Evolutionary conservation across 1,139 yeast genomes (phyloP).

Genomic region (Hansenula sp.): DNA sequence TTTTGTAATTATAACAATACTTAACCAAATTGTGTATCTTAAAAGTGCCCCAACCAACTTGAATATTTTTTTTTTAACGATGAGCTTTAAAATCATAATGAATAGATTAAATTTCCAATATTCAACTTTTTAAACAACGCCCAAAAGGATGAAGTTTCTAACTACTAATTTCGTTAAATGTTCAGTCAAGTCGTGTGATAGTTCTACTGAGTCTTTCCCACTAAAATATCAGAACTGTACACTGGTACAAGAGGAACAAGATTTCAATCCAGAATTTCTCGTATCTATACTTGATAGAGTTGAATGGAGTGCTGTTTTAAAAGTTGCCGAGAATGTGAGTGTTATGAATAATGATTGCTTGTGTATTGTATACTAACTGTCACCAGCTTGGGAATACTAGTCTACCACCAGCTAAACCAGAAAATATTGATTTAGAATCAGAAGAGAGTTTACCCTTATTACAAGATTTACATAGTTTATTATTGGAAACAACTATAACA

Average conservation of each 20-base stretch:
- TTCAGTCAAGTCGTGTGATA: slow-evolving; percentile 78
- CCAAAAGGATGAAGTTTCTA: slow-evolving; percentile 82
- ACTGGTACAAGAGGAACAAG: slow-evolving; percentile 70
- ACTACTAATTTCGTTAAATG: slow-evolving; percentile 96
- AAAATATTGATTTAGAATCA: slow-evolving; percentile 37
- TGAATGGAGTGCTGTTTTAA: slow-evolving; percentile 80
- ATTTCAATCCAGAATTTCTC: slow-evolving; percentile 79
- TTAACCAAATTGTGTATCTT: too few relatives aligned
- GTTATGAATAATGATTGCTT: slow-evolving; percentile 25
- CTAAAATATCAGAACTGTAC: slow-evolving; percentile 67
- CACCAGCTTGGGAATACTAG: slow-evolving; percentile 54
- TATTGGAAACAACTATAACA: slow-evolving; percentile 78
- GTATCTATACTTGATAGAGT: slow-evolving; percentile 73
- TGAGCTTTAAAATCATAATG: neutral
- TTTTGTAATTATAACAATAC: too few relatives aligned
- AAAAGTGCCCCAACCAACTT: neutral
- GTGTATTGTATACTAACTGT: neutral
- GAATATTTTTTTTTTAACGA: neutral
- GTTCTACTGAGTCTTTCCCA: slow-evolving; percentile 77
- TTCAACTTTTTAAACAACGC: too few relatives aligned
- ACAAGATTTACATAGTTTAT: slow-evolving; percentile 69
- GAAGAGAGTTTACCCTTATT: slow-evolving; percentile 59
- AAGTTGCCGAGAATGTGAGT: slow-evolving; percentile 75
- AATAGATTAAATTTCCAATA: neutral
- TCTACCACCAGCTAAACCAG: slow-evolving; percentile 66